Evolutionary conservation across 2,329 filamentous ascomycete genomes (phyloP).

Genomic region (Plectosphaerella plurivora): DNA sequence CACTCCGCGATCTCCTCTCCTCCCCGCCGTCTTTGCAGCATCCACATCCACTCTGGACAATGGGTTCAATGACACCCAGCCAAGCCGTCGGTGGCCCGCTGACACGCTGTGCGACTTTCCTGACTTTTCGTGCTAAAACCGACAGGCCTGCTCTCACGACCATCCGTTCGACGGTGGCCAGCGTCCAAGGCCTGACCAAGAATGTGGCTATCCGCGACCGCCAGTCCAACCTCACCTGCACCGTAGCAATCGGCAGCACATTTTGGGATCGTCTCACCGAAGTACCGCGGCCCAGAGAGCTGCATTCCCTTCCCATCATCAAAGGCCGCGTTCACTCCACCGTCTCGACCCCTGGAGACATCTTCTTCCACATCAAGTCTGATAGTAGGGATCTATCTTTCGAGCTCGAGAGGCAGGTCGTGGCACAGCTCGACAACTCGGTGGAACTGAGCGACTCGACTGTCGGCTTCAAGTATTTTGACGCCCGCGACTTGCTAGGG

Average conservation of each 20-base stretch:
- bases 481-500: constrained; percentile 52
- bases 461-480: constrained; percentile 55
- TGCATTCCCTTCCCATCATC: constrained; percentile 44
- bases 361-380: constrained; percentile 55
- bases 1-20: too few species aligned
- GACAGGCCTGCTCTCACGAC: constrained; percentile 28
- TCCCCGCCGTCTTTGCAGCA: too few species aligned
- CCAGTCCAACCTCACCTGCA: constrained; percentile 41
- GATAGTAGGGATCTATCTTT: constrained; percentile 53
- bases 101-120: constrained; percentile 48
- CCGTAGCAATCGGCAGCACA: constrained; percentile 48
- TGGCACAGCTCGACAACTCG: constrained; percentile 40
- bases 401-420: constrained; percentile 52
- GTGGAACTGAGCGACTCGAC: constrained; percentile 48
- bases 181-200: constrained; percentile 41
- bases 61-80: too few species aligned
- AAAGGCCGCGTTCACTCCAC: constrained; percentile 45
- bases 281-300: constrained; percentile 41
- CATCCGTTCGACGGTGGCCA: constrained; percentile 38
- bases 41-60: too few species aligned
- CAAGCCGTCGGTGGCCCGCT: constrained; percentile 46
- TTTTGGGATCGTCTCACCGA: constrained; percentile 43
- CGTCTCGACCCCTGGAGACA: constrained; percentile 49
- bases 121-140: constrained; percentile 38
- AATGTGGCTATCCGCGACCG: constrained; percentile 49